Evolutionary conservation across 192 early-diverging fungal genomes (phyloP), one percentile per base, ranked within the genome.

Genomic region (Umbelopsis sp.): DNA sequence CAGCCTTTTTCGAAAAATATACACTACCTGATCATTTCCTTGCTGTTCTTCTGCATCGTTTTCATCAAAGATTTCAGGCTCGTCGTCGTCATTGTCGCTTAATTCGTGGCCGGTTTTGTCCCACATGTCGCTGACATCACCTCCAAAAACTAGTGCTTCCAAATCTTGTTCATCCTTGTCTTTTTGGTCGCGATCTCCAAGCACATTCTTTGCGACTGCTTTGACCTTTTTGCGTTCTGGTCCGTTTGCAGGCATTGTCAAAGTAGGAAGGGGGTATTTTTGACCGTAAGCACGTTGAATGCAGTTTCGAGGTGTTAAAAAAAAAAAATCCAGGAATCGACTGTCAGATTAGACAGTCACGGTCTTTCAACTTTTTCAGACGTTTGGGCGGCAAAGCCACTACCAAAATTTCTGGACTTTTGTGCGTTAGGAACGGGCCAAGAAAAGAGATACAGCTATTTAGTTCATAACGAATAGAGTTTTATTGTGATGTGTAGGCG

Each of bases 111-210:
- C 69, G 30, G 69, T 52, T 49, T 71, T 71, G 11, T 67, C 35
- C 69, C 69, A 75, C 21, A 67, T 41, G 37, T 71, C 64, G 15
- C 25, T 48, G 23, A 15, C 50, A 37, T 33, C 45, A 65, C 70
- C 52, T 10, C 76, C 76, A 69, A 78, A 78, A 22, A 78, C 55
- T 2, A 78, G 55, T 11, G 37, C 67, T 46, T 78, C 76, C 8
- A 78, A 49, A 41, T 73, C 68, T 50, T 66, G 69, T 21, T 78
- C 76, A 4, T 49, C 61, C 1, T 67, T 46, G 20, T 74, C 52
- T 21, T 74, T 74, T 13, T 61, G 55, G 55, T 25, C 25, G 30
- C 55, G 30, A 61, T 61, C 55, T 11, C 55, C 55, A 61, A 61
- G 55, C 46, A 25, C 25, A 22, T 0, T 33, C 27, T 68, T 35